Evolutionary conservation across 2,329 filamentous ascomycete genomes (phyloP), one percentile per base, ranked within the genome.

Genomic region (Arthroderma sp.): DNA sequence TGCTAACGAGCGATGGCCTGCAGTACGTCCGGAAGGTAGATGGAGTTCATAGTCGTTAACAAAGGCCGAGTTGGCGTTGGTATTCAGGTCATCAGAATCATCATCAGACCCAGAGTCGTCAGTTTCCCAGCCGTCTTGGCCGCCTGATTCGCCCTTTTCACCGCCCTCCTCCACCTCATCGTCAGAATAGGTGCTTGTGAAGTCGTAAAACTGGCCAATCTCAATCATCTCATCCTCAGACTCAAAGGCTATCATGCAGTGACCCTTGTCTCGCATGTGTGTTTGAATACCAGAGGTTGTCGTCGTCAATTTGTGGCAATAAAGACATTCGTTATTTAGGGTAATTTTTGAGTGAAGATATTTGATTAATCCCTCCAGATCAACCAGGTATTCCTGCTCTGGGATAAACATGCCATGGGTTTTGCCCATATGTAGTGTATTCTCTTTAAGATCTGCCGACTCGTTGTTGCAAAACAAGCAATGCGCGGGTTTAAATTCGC

Each of bases 181-280:
- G 56, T 96, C 91, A 0, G 87, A 91, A 63, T 98, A 98, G 1
- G 91, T 94, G 66, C 84, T 85, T 52, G 85, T 77, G 73, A 98
- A 98, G 60, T 98, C 91, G 65, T 98, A 98, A 64, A 86, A 95
- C 52, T 96, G 86, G 46, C 91, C 91, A 57, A 98, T 86, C 45
- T 93, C 86, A 29, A 96, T 75, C 68, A 95, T 86, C 58, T 96
- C 87, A 32, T 83, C 82, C 59, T 95, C 86, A 0, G 80, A 82
- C 42, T 82, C 80, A 62, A 89, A 98, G 0, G 86, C 88, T 54
- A 98, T 93, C 75, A 88, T 94, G 74, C 89, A 96, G 66, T 98
- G 91, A 1, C 86, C 83, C 60, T 87, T 89, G 62, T 98, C 91
- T 38, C 86, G 81, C 91, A 98, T 98, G 62, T 98, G 91, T 0